These are phyloP conservation scores for Fraxinus cuspidata DNA, from an alignment of 257 asterid genomes.

Conservation along the genomic window DNA sequence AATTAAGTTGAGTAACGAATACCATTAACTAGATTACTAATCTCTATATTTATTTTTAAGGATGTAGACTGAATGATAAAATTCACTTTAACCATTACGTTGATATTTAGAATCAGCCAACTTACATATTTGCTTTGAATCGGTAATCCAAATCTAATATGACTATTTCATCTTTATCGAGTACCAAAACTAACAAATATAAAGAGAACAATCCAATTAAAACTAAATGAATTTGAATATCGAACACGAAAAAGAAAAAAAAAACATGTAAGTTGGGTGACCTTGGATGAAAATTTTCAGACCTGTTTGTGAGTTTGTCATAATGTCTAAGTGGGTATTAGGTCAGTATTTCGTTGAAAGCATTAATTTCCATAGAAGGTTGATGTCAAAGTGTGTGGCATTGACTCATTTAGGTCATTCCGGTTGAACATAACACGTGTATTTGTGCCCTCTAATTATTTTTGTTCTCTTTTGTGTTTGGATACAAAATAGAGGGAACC, in stretches of 20 bases:
- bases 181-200: neutral
- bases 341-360: constrained; percentile 39
- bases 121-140: neutral
- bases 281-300: neutral
- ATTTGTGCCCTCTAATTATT: too few relatives aligned
- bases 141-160: too few relatives aligned
- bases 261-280: neutral
- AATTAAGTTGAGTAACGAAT: too few relatives aligned
- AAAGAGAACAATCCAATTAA: neutral
- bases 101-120: neutral
- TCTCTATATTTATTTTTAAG: too few relatives aligned
- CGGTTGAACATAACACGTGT: too few relatives aligned
- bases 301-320: neutral
- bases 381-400: neutral
- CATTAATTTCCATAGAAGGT: constrained; percentile 33
- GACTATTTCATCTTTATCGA: neutral
- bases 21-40: too few relatives aligned
- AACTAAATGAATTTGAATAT: neutral
- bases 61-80: too few relatives aligned
- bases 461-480: too few relatives aligned
- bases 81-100: too few relatives aligned
- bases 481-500: too few relatives aligned
- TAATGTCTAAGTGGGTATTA: constrained; percentile 33
- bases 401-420: neutral
- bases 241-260: neutral